Conservation (phyloP, 208 protist genomes). For the Naegleria lovaniensis region DNA sequence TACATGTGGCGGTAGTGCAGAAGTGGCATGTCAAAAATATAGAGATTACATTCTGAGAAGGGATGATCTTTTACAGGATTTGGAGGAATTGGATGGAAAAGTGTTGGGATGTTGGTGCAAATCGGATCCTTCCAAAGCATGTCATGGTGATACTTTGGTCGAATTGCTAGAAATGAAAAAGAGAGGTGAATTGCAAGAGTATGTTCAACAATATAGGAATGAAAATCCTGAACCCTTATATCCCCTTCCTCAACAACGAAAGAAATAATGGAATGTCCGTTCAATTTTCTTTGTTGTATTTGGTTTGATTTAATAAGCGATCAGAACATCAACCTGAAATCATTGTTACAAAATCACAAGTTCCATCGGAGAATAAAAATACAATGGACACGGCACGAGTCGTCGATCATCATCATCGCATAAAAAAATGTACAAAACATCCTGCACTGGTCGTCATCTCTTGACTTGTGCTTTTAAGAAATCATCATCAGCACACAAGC, state of each 20-base stretch:
- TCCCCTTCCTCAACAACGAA: neutral
- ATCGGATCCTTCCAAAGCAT: slow-evolving; percentile 17
- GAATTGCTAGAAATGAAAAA: slow-evolving; percentile 26
- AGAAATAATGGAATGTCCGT: too few relatives aligned
- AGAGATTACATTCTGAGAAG: slow-evolving; percentile 31
- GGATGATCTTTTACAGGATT: slow-evolving; percentile 26
- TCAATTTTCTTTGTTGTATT: too few relatives aligned
- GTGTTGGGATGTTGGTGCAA: slow-evolving; percentile 46
- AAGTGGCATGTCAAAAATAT: slow-evolving; percentile 29
- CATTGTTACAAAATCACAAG: too few relatives aligned
- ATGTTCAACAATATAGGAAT: neutral
- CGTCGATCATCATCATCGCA: too few relatives aligned
- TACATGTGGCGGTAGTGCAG: neutral
- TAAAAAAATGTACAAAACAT: too few relatives aligned
- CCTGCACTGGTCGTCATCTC: too few relatives aligned
- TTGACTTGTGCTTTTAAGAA: too few relatives aligned
- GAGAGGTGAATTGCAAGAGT: neutral
- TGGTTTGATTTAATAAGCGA: too few relatives aligned
- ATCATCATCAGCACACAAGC: too few relatives aligned
- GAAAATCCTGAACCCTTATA: neutral
- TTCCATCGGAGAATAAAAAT: too few relatives aligned
- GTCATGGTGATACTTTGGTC: slow-evolving; percentile 40
- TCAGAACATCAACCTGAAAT: too few relatives aligned
- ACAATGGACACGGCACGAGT: too few relatives aligned
- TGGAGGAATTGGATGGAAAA: slow-evolving; percentile 40